Evolutionary conservation across 1,139 yeast species (phyloP).

Genomic region (Saccharomyces hybrid): DNA sequence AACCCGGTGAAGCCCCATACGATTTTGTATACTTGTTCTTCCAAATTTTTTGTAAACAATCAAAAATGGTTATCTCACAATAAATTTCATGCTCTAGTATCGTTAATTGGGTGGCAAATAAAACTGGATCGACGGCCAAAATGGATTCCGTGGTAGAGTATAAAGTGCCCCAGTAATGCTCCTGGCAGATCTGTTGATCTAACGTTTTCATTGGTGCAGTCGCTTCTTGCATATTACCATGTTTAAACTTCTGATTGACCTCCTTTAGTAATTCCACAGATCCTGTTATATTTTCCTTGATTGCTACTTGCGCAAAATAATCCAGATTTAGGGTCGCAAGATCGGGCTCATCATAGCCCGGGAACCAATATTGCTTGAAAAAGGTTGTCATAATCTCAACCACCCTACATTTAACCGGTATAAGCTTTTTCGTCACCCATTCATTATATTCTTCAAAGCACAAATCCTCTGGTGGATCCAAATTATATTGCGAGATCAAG

Average conservation of each 20-base stretch:
- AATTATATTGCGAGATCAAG: conserved; percentile 56
- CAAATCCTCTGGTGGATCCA: conserved; percentile 80
- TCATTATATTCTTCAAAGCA: conserved; percentile 69
- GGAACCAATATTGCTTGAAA: conserved; percentile 74
- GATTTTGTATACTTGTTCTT: conserved; percentile 54
- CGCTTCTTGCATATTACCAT: background rate
- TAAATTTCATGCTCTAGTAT: conserved; percentile 68
- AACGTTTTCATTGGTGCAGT: background rate
- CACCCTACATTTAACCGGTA: conserved; percentile 2
- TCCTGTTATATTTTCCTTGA: conserved; percentile 41
- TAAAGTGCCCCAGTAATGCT: background rate
- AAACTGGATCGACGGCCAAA: background rate
- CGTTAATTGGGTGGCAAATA: conserved; percentile 79
- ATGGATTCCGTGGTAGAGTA: background rate
- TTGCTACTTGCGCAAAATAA: conserved; percentile 51
- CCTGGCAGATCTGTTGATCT: background rate
- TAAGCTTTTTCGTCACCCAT: conserved; percentile 48
- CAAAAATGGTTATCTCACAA: conserved; percentile 60
- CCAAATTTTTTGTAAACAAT: conserved; percentile 78
- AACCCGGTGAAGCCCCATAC: conserved; percentile 43
- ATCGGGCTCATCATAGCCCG: conserved; percentile 48
- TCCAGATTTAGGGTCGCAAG: conserved; percentile 40
- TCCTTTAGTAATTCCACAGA: conserved; percentile 31
- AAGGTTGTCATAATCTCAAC: conserved; percentile 51
- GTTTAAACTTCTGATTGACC: conserved; percentile 20